A percentile compares a stretch with the other conserved stretches of the same genome.
phyloP scores from a whole-genome alignment of 345 rosid genomes.

The Murraya koenigii region DNA sequence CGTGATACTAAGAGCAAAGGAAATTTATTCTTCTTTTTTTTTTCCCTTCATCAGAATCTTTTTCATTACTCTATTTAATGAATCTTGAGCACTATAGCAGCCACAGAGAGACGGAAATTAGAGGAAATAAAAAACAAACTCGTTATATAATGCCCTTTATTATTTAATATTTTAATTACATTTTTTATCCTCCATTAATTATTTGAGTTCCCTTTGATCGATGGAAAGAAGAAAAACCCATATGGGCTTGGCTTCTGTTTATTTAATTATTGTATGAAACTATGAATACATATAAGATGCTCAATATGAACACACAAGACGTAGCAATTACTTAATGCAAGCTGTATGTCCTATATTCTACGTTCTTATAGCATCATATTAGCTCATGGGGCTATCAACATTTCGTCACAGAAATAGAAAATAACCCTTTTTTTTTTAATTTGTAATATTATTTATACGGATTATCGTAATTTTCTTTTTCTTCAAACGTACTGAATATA shows the following conservation, averaged over 20 bases:
- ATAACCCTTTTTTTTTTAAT: neutral
- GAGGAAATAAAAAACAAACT: neutral
- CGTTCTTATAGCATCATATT: neutral
- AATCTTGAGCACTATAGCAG: too few species aligned
- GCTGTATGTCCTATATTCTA: neutral
- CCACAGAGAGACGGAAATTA: neutral
- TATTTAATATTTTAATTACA: neutral
- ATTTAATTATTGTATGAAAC: neutral
- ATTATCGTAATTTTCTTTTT: neutral
- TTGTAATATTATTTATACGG: neutral
- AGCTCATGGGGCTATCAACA: neutral
- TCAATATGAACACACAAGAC: neutral
- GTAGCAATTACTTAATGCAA: neutral
- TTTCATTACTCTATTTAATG: neutral
- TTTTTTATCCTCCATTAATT: neutral
- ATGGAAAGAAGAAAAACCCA: neutral
- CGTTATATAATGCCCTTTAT: neutral
- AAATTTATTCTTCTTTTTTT: too few species aligned
- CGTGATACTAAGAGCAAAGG: neutral
- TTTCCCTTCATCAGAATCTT: neutral
- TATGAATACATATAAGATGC: neutral
- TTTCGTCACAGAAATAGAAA: neutral
- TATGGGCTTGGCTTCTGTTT: neutral
- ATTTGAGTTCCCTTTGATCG: neutral
- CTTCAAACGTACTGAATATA: neutral